Evolutionary conservation across 129 eudicot species (phyloP), one percentile per base, ranked within the genome.

Genomic region (Ambrosia artemisiifolia): DNA sequence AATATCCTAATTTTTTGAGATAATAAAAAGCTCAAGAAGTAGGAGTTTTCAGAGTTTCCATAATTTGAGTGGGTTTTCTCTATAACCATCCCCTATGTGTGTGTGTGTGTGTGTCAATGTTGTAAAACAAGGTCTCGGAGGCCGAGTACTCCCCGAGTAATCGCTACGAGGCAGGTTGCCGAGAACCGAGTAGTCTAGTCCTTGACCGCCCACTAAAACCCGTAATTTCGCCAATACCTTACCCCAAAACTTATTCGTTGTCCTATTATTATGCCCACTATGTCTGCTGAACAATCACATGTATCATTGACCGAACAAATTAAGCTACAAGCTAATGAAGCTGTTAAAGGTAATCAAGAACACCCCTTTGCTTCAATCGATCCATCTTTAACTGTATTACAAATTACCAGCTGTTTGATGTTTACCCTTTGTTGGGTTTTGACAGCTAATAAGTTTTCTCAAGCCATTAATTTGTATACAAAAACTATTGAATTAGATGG

Each of bases 261-360:
- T 24, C 65, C 61, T 59, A 82, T 71, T 59, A 82, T 71, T 83
- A 90, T 83, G 97, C 96, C 94, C 82, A 71, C 78, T 33, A 90
- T 94, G 96, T 88, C 85, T 24, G 69, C 85, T 46, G 85, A 67
- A 74, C 80, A 79, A 68, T 76, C 96, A 75, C 76, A 82, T 72
- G 55, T 78, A 56, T 82, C 87, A n/a, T 84, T 80, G 63, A 89
- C 98, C 18, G 95, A 90, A 94, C 90, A 86, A 76, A 79, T 90
- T 81, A 94, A 94, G 77, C 19, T 50, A 73, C 84, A 80, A 49
- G 98, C 98, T 38, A 94, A 94, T 84, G 98, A 94, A 71, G 98
- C 98, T 5, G 90, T 94, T 68, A 94, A 90, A 90, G 96, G 98
- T 90, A 83, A n/a, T 55, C 17, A 16, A 34, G 34, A 20, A 40